Evolutionary conservation across 345 rosid genomes (phyloP), one percentile per base, ranked within the genome.

Genomic region (Pelargonium nanum): DNA sequence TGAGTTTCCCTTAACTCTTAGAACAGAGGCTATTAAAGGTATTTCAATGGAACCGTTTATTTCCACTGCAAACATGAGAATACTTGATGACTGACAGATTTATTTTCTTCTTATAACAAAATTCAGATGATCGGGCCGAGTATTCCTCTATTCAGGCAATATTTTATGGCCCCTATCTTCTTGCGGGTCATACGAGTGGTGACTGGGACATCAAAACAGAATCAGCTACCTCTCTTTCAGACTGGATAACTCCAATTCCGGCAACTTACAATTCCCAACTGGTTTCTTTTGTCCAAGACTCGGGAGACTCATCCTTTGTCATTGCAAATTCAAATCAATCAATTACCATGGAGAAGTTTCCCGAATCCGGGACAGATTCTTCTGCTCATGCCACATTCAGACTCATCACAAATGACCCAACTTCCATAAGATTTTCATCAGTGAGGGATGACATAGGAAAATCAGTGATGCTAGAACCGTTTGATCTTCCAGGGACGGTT

Each of bases 91-190:
- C 48, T 40, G 48, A 40, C 48, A 6, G 9, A 40, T 6, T 40
- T 40, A 17, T 28, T 28, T 28, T 28, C 32, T 28, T 28, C 4
- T 28, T 7, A 2, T 3, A 28, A 3, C 32, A 30, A 20, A 24
- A 51, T 78, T 61, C 82, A 90, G 97, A 92, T 77, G 97, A 92
- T 60, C 75, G 88, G 52, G 64, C 86, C 0, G 88, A 81, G 26
- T 83, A 80, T 61, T 71, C 85, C 64, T 87, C 97, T 13, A 22
- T 93, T 57, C 84, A 78, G 50, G 97, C 97, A 19, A 85, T 93
- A 69, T 89, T 93, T 6, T 93, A 81, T 65, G 99, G 99, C 4
- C 97, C 94, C 8, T 84, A 85, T 72, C 80, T 89, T 55, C 89
- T 92, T 64, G 86, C 85, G 1, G 96, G 96, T 25, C 78, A 70